Percentiles rank a stretch among this genome's conserved stretches.
Conservation (phyloP, 495 filamentous ascomycete species). For the Lepidopterella palustris region DNA sequence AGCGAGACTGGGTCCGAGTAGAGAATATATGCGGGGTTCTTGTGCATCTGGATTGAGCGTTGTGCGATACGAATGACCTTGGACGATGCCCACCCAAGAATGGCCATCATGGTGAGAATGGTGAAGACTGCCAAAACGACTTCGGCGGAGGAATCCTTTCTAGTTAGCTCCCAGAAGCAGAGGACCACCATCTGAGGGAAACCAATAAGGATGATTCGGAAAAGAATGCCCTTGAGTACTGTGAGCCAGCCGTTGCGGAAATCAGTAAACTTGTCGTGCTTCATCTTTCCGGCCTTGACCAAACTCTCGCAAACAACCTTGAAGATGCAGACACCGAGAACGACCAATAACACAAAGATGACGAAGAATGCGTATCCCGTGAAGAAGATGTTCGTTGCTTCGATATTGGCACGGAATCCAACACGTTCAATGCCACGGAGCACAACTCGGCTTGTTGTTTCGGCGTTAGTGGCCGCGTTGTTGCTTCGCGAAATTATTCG, state of each 20-base stretch:
- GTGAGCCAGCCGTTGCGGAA: slow-evolving; percentile 89
- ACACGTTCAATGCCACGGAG: slow-evolving; percentile 87
- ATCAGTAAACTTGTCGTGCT: slow-evolving; percentile 82
- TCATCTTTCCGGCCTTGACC: slow-evolving; percentile 69
- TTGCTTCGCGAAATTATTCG: slow-evolving; percentile 49
- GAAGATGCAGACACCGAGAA: slow-evolving; percentile 67
- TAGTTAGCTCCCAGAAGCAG: slow-evolving; percentile 91
- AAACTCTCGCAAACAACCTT: slow-evolving; percentile 71
- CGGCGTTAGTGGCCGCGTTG: slow-evolving; percentile 37
- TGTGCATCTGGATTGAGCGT: slow-evolving; percentile 83
- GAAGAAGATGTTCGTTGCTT: slow-evolving; percentile 89
- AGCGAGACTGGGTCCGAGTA: slow-evolving; percentile 88
- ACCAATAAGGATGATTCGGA: slow-evolving; percentile 83
- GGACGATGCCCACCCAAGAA: slow-evolving; percentile 79
- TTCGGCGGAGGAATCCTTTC: slow-evolving; percentile 77
- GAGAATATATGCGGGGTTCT: slow-evolving; percentile 93
- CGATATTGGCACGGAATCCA: slow-evolving; percentile 77
- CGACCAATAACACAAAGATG: slow-evolving; percentile 67
- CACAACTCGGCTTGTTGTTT: slow-evolving; percentile 50
- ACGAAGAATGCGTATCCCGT: slow-evolving; percentile 88
- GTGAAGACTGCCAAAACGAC: slow-evolving; percentile 86
- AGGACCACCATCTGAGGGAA: slow-evolving; percentile 89
- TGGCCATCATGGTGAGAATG: slow-evolving; percentile 70
- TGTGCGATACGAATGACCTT: slow-evolving; percentile 87
- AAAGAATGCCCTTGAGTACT: slow-evolving; percentile 85